These are phyloP conservation scores for Vaccinium darrowii DNA, from an alignment of 148 eudicot genomes.

Conservation along the genomic window DNA sequence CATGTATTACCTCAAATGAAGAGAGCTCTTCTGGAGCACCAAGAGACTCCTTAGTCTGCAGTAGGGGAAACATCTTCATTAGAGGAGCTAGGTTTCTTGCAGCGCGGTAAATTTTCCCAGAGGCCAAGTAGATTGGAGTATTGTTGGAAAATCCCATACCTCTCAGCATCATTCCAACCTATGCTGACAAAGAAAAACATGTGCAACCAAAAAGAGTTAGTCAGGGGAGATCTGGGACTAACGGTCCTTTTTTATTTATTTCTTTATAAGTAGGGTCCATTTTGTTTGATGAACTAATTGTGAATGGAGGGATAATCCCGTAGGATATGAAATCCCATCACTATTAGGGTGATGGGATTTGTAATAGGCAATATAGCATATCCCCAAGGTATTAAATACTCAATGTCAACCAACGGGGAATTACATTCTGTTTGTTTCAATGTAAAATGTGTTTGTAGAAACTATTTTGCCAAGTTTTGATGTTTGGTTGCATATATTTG, in stretches of 20 bases:
- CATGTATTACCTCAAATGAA: constrained; percentile 46
- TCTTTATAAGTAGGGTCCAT: not conserved
- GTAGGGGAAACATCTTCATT: constrained; percentile 80
- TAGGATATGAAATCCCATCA: not conserved
- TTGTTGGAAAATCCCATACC: constrained; percentile 84
- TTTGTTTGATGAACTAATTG: not conserved
- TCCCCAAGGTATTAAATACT: not conserved
- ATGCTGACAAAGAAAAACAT: constrained; percentile 60
- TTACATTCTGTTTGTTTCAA: not conserved
- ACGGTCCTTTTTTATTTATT: not conserved
- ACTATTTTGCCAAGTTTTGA: not conserved
- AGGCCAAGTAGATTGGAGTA: constrained; percentile 83
- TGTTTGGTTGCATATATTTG: not conserved
- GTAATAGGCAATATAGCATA: not conserved
- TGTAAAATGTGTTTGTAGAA: not conserved
- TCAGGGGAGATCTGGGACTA: not conserved
- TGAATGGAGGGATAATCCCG: not conserved
- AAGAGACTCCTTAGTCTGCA: constrained; percentile 73
- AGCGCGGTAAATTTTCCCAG: constrained; percentile 68
- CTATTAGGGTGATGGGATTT: not conserved
- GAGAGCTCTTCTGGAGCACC: constrained; percentile 68
- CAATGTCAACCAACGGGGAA: not conserved
- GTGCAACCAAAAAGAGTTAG: constrained; percentile 14
- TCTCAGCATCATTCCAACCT: constrained; percentile 95
- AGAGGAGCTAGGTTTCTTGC: constrained; percentile 65